Percentiles rank a stretch among this genome's conserved stretches.
These are phyloP conservation scores for Scheffersomyces lignicola DNA, from an alignment of 1,139 yeast species.

Conservation along the genomic window DNA sequence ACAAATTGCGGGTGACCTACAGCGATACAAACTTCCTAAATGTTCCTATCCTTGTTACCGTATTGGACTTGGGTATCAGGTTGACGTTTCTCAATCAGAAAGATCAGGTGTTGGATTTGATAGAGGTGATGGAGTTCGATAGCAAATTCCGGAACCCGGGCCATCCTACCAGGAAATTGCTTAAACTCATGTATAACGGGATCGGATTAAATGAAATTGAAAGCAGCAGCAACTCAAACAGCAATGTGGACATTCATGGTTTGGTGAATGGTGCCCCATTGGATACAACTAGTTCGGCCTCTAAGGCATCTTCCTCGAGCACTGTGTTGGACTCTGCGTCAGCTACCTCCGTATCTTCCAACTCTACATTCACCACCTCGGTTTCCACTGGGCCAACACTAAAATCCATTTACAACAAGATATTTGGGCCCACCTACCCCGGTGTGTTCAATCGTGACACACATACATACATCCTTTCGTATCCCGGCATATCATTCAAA, in stretches of 20 bases:
- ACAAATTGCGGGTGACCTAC: constrained; percentile 28
- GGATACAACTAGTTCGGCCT: background rate
- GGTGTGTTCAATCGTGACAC: constrained; percentile 32
- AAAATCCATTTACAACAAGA: constrained; percentile 51
- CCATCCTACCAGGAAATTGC: constrained; percentile 3
- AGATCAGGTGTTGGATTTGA: constrained; percentile 44
- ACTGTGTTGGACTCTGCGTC: constrained; percentile 6
- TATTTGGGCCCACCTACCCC: constrained; percentile 66
- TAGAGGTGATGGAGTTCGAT: constrained; percentile 40
- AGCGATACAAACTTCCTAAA: constrained; percentile 24
- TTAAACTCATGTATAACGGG: constrained; percentile 34
- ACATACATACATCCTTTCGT: constrained; percentile 42
- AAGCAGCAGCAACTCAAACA: constrained; percentile 1
- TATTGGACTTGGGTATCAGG: constrained; percentile 32
- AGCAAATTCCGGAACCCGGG: constrained; percentile 8
- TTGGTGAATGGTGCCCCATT: background rate
- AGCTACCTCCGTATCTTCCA: constrained; percentile 7
- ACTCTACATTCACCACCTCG: constrained; percentile 8
- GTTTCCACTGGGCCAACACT: constrained; percentile 24
- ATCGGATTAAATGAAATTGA: constrained; percentile 27
- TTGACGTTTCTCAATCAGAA: constrained; percentile 41
- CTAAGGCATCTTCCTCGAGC: constrained; percentile 6
- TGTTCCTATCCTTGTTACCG: constrained; percentile 32
- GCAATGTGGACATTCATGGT: background rate
- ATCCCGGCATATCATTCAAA: constrained; percentile 56